Base-by-base conservation (phyloP, 495 filamentous ascomycete genomes). In the Podospora didyma region DNA sequence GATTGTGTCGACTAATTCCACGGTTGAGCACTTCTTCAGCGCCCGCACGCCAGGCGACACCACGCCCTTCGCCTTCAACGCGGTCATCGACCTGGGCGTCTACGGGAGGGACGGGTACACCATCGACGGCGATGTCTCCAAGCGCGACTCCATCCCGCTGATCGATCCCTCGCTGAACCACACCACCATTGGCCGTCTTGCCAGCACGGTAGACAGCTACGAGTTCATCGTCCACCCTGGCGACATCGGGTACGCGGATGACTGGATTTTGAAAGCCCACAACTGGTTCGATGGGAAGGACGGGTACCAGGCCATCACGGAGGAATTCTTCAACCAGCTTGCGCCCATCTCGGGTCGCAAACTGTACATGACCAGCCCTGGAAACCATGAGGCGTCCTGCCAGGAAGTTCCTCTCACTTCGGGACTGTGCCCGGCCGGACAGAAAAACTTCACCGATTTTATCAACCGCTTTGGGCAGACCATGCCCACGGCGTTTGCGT, bases 381-480 rank as follows among this genome's bases (percentile, higher is more conserved):
- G 75, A 0, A 77, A 76, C 53, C 75, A 77, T 57, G 75, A 77
- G 57, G 75, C 75, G 7, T 58, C 51, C 21, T 77, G 75, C 57
- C 57, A 73, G 39, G 74, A 77, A 56, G 49, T 75, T 60, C 74
- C 76, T 1, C 69, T 71, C 49, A 69, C 74, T 0, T 64, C 67
- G 2, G 65, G 66, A 14, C 70, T 83, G 0, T 86, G 83, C 64
- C 73, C 76, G 0, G 67, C 74, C 4, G 82, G 81, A 9, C 82
- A 86, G 65, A 79, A 75, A 62, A 84, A 84, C 63, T 84, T 84
- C 60, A 84, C 81, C 14, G 82, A 82, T 53, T 83, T 77, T 65
- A 70, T 79, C 67, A 80, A 80, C 60, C 79, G 79, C 11, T 84
- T 79, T 62, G 75, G 75, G 17, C 62, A 58, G n/a, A 71, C 70